Base-by-base conservation (phyloP, 1,284 basidiomycete species). In the Peniophora sp. region DNA sequence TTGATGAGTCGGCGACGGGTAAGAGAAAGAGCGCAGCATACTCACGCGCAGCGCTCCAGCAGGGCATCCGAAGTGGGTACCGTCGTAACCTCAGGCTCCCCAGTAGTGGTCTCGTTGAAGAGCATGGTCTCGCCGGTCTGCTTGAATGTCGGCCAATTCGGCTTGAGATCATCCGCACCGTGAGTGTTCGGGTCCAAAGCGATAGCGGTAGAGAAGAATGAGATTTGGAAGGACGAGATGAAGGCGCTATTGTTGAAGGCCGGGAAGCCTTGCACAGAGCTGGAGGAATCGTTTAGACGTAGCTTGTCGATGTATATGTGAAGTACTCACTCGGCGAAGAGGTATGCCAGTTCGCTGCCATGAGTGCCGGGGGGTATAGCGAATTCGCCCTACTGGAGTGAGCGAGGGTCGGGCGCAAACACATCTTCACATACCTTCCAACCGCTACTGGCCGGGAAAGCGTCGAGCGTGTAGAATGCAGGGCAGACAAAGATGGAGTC, bases 401-500 rank as follows among this genome's bases (percentile, higher is more conserved):
- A 17, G 11, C 12, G 12, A 38, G 5, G 20, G n/a, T 5, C 16
- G 19, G 16, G 34, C 12, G 12, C 25, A 19, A 32, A 16, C 14
- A 19, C 17, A 44, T 16, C 20, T 9, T 8, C 8, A 49, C 51
- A 22, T 19, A 68, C 69, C 61, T 70, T 71, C 60, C 62, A 70
- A 1, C 61, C 56, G 2, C 48, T 52, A 2, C 55, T 60, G 2
- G 38, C 50, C 8, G 44, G n/a, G 56, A 68, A 70, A 0, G 67
- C 65, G 2, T 52, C 14, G 12, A 69, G 55, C 20, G 69, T 38
- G 52, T 49, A 64, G 50, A 69, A 70, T 3, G 67, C 65, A 2
- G 69, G 69, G 50, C 68, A 71, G 16, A 69, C 61, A 51, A 69
- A 66, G 11, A 68, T 66, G 74, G 74, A 61, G 66, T 78, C 72